Conservation (phyloP, 805 yeast genomes). For the Teunomyces cretensis region DNA sequence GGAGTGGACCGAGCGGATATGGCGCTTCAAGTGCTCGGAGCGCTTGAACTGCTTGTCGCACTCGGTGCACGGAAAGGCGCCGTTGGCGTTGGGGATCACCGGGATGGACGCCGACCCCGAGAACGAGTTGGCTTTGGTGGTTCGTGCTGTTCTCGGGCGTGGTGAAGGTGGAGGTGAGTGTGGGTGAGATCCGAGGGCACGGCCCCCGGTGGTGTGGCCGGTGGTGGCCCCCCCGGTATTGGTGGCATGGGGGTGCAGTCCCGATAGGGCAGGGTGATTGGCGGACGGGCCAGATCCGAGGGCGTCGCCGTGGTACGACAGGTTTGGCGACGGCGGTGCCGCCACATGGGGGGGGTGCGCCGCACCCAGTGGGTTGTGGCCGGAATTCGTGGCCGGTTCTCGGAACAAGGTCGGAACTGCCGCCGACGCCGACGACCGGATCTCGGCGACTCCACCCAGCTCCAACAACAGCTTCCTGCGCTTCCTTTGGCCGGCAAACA, state of each 20-base stretch:
- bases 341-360: too few species aligned
- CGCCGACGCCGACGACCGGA: not conserved
- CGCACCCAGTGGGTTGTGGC: not conserved
- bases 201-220: not conserved
- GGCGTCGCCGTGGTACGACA: too few species aligned
- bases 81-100: slow-evolving; percentile 11
- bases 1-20: slow-evolving; percentile 44
- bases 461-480: slow-evolving; percentile 1
- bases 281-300: too few species aligned
- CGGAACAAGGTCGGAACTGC: slow-evolving; percentile 3
- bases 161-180: not conserved
- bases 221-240: too few species aligned
- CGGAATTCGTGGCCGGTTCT: not conserved
- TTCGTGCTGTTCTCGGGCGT: not conserved
- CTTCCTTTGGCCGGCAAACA: slow-evolving; percentile 1
- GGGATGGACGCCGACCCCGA: slow-evolving; percentile 4
- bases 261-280: too few species aligned
- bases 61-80: slow-evolving; percentile 39
- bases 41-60: slow-evolving; percentile 44
- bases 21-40: slow-evolving; percentile 44
- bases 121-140: slow-evolving; percentile 4
- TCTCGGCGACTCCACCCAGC: not conserved
- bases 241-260: too few species aligned
- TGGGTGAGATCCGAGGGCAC: too few species aligned
- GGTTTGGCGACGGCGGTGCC: too few species aligned